These are phyloP conservation scores for Pythium guiyangense DNA, from an alignment of 352 stramenopile species.

Conservation along the genomic window DNA sequence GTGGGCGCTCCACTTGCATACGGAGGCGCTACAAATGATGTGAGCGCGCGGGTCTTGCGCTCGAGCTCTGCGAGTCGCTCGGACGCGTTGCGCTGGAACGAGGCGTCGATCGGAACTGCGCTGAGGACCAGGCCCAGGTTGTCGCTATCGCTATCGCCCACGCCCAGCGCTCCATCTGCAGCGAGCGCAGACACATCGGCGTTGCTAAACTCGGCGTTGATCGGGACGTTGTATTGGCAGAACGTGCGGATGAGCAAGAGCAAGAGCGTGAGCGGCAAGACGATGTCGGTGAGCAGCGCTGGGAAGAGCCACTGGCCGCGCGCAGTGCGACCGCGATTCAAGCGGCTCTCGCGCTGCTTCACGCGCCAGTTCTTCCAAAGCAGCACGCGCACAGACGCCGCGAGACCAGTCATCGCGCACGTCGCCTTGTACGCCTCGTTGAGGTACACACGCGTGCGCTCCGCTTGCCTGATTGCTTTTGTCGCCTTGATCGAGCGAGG, in stretches of 20 bases:
- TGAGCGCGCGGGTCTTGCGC: not conserved
- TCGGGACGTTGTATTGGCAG: constrained; percentile 45
- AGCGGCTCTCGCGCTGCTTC: constrained; percentile 71
- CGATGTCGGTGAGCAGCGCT: constrained; percentile 61
- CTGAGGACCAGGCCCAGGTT: not conserved
- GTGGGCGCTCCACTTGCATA: no score
- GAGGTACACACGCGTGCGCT: no score
- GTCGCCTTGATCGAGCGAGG: no score
- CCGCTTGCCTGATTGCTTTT: no score
- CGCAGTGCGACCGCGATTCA: constrained; percentile 41
- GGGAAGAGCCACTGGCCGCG: constrained; percentile 53
- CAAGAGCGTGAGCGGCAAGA: constrained; percentile 53
- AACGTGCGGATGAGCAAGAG: constrained; percentile 53
- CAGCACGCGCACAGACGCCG: constrained; percentile 36
- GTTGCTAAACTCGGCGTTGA: not conserved
- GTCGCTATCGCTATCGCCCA: not conserved
- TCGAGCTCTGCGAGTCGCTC: not conserved
- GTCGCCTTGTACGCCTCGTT: no score
- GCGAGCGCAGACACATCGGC: not conserved
- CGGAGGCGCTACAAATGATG: not conserved
- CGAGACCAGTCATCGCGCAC: constrained; percentile 18
- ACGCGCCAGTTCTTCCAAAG: constrained; percentile 83
- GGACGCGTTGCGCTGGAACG: not conserved
- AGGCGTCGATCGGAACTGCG: no score
- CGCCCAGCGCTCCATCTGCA: not conserved